These are phyloP conservation scores for Colletotrichum brevisporum DNA, from an alignment of 2,329 filamentous ascomycete genomes.

Conservation along the genomic window DNA sequence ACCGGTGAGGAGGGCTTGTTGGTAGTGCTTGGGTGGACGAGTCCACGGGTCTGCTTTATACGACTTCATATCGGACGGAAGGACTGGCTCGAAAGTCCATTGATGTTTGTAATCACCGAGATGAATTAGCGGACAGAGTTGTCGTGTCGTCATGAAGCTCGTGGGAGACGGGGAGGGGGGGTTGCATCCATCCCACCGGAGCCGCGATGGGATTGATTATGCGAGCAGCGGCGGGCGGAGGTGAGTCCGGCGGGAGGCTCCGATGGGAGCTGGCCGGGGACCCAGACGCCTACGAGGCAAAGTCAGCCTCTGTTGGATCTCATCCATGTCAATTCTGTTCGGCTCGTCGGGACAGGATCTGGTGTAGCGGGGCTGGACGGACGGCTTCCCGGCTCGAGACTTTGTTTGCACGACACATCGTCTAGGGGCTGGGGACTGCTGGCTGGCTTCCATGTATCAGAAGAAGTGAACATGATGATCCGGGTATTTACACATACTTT, in stretches of 20 bases:
- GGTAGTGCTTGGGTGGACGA: background rate
- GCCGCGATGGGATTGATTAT: conserved; percentile 8
- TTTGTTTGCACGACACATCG: too few species aligned
- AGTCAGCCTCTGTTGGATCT: too few species aligned
- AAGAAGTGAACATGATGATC: too few species aligned
- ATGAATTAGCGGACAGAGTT: background rate
- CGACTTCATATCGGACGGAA: conserved; percentile 2
- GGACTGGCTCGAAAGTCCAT: background rate
- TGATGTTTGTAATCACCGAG: background rate
- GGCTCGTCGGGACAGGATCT: too few species aligned
- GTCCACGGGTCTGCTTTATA: background rate
- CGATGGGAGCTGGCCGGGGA: background rate
- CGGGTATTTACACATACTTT: too few species aligned
- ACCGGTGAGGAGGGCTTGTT: too few species aligned
- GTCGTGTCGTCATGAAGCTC: conserved; percentile 6
- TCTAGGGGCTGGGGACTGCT: too few species aligned
- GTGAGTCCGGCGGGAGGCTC: conserved; percentile 13
- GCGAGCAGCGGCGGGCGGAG: conserved; percentile 7
- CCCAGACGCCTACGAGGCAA: too few species aligned
- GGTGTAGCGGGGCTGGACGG: too few species aligned
- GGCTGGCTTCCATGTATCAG: too few species aligned
- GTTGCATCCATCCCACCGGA: conserved; percentile 11
- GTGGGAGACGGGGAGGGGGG: background rate
- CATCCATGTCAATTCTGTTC: too few species aligned
- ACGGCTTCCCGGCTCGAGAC: too few species aligned